These are phyloP conservation scores for Helicostylum pulchrum DNA, from an alignment of 192 early-diverging fungal genomes.

Conservation along the genomic window DNA sequence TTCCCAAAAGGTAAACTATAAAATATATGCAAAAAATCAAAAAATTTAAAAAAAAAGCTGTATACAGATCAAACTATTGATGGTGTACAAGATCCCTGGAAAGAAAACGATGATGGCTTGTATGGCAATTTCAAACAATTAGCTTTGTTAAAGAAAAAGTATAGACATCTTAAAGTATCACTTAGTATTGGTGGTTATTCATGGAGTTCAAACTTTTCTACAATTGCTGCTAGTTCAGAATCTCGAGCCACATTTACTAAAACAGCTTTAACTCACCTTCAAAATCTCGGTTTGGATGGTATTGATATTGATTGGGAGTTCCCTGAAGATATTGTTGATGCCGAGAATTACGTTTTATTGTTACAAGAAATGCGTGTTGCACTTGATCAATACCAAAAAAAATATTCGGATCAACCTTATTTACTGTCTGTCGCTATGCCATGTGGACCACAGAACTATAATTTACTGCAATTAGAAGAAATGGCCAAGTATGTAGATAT, in stretches of 20 bases:
- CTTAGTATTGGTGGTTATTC: conserved; percentile 81
- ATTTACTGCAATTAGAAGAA: conserved; percentile 56
- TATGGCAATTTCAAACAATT: conserved; percentile 66
- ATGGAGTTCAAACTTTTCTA: conserved; percentile 71
- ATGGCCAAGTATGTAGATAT: conserved; percentile 67
- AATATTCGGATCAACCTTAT: conserved; percentile 30
- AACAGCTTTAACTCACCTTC: conserved; percentile 45
- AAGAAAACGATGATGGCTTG: conserved; percentile 47
- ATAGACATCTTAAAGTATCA: conserved; percentile 67
- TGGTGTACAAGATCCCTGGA: conserved; percentile 54
- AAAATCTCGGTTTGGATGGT: conserved; percentile 53
- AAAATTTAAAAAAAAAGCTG: not conserved
- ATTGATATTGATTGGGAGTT: conserved; percentile 81
- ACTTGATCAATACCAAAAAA: conserved; percentile 57
- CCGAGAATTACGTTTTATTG: conserved; percentile 74
- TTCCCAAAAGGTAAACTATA: conserved; percentile 23
- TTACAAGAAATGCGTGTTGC: conserved; percentile 67
- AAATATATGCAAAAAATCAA: not conserved
- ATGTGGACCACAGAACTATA: conserved; percentile 59
- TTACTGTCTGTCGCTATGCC: conserved; percentile 72
- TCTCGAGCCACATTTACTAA: conserved; percentile 59
- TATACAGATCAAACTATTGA: conserved; percentile 31
- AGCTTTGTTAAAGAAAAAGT: conserved; percentile 61
- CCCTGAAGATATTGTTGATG: conserved; percentile 76
- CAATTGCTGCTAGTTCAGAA: conserved; percentile 50